These are phyloP conservation scores for Mucor mucedo DNA, from an alignment of 371 early-diverging fungal species.

Conservation along the genomic window DNA sequence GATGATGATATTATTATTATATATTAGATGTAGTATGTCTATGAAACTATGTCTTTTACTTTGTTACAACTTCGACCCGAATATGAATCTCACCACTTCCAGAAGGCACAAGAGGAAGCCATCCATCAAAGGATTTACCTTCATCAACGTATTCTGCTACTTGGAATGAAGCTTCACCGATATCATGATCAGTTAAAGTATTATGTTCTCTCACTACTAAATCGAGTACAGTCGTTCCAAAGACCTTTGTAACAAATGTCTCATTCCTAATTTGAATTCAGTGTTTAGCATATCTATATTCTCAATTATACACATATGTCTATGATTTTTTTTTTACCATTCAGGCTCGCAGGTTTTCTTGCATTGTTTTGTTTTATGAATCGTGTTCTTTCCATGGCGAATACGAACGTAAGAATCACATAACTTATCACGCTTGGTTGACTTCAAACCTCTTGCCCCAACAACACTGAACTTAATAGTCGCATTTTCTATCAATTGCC, in stretches of 20 bases:
- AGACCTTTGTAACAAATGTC: conserved; percentile 31
- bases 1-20: no score
- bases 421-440: conserved; percentile 48
- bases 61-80: conserved; percentile 17
- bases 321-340: conserved; percentile 44
- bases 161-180: conserved; percentile 55
- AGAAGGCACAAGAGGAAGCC: conserved; percentile 23
- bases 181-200: conserved; percentile 57
- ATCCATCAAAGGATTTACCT: conserved; percentile 24
- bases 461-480: conserved; percentile 46
- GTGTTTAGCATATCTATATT: not conserved
- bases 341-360: conserved; percentile 69
- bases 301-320: not conserved
- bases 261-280: conserved; percentile 30
- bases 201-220: conserved; percentile 63
- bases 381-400: conserved; percentile 50
- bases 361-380: conserved; percentile 73
- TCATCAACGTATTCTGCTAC: conserved; percentile 44
- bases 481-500: conserved; percentile 24
- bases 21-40: no score
- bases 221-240: conserved; percentile 40
- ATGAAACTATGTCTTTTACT: not conserved
- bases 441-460: conserved; percentile 51
- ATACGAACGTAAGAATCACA: conserved; percentile 56
- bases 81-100: conserved; percentile 28